Evolutionary conservation across 305 asterid genomes (phyloP).

Genomic region (Fraxinus dipetala): DNA sequence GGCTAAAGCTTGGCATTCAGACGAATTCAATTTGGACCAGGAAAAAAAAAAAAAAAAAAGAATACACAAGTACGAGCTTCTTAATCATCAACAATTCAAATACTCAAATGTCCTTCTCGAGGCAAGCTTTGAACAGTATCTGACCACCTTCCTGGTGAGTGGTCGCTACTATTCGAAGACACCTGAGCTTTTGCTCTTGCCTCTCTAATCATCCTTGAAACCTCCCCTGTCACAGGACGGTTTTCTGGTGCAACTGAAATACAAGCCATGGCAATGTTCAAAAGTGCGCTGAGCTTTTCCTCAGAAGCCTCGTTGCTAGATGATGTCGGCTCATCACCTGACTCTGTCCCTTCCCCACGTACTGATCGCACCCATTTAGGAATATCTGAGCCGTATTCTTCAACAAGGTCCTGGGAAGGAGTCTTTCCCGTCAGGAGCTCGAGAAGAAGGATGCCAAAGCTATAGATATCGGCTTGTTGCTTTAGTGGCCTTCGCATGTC

Average conservation of each 20-base stretch:
- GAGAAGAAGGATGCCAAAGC: constrained; percentile 79
- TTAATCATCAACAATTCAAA: constrained; percentile 33
- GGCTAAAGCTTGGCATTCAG: not conserved
- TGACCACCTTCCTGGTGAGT: constrained; percentile 95
- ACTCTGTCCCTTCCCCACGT: constrained; percentile 78
- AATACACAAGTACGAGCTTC: not conserved
- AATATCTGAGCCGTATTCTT: constrained; percentile 76
- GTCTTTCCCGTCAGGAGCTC: constrained; percentile 93
- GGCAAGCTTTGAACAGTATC: constrained; percentile 93
- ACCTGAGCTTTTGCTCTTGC: constrained; percentile 78
- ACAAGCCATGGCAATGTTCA: constrained; percentile 66
- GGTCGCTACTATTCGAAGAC: constrained; percentile 76
- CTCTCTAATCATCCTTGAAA: constrained; percentile 77
- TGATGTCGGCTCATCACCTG: constrained; percentile 70
- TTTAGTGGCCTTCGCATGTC: constrained; percentile 58
- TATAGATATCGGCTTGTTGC: constrained; percentile 82
- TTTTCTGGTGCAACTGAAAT: constrained; percentile 54
- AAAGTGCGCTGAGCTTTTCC: constrained; percentile 66
- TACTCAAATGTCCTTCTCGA: constrained; percentile 74
- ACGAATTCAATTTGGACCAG: not conserved
- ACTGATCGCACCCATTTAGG: constrained; percentile 79
- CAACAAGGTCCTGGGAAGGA: constrained; percentile 86
- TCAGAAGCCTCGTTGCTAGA: constrained; percentile 77
- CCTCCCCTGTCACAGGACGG: constrained; percentile 72
- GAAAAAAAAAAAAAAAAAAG: not conserved